Evolutionary conservation across 352 stramenopile genomes (phyloP), one percentile per base, ranked within the genome.

Genomic region (Globisporangium megalacanthum): DNA sequence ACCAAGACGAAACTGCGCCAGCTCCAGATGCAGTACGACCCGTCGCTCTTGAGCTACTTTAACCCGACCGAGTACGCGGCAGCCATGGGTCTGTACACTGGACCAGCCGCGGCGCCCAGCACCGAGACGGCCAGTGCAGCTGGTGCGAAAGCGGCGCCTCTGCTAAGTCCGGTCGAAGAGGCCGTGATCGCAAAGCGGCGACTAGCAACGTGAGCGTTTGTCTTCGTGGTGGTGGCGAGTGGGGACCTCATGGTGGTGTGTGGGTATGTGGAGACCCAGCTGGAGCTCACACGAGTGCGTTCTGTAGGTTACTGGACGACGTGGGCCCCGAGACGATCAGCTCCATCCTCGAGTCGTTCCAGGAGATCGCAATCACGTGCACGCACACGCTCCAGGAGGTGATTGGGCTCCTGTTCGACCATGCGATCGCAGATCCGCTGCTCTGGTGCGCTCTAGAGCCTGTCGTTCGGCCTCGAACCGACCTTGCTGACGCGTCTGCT

Each of bases 61-160:
- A 92, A 89, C 48, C 80, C 80, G 46, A 88, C 67, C 42, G 80
- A 91, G 56, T 91, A 91, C 60, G 61, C 80, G 3, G 73, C 80
- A 0, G 79, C 79, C 42, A 85, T 80, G 68, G 74, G 75, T 25
- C 70, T 90, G 1, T 83, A 79, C 49, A 88, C 75, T 5, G 76
- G 74, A 36, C 77, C 59, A 35, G 42, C 39, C 14, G 9, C 31
- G 20, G 42, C 39, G 25, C 9, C n/a, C 50, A 48, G 47, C 22
- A 20, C 19, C 37, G 54, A 52, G 9, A 13, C 35, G 14, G 56
- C 25, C 33, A 20, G 8, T 49, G 37, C 56, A 15, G 56, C 14
- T 22, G 41, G 15, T 47, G 41, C 15, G 17, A 48, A 48, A 19
- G n/a, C 13, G 31, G 56, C 25, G 55, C 68, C 64, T 2, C 49